phyloP scores from a whole-genome alignment of 768 basidiomycete species.

The Tubosaeta sp. region DNA sequence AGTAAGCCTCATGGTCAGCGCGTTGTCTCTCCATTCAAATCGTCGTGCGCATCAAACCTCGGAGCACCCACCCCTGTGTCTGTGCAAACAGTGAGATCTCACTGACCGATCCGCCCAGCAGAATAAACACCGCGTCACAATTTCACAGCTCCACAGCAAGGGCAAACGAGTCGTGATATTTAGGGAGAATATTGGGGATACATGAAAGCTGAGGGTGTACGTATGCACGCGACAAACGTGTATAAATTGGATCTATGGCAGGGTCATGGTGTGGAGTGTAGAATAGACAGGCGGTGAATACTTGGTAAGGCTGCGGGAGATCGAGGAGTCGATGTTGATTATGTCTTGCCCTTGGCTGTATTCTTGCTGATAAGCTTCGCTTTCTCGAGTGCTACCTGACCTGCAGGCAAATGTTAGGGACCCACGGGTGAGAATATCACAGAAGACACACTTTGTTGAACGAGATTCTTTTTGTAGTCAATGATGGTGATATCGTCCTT shows the following conservation, averaged over 20 bases:
- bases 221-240: slow-evolving; percentile 15
- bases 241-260: slow-evolving; percentile 11
- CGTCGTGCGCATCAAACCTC: slow-evolving; percentile 20
- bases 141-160: slow-evolving; percentile 4
- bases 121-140: slow-evolving; percentile 9
- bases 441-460: slow-evolving; percentile 60
- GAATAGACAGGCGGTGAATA: slow-evolving; percentile 6
- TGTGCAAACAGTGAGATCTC: slow-evolving; percentile 15
- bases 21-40: slow-evolving; percentile 17
- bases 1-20: slow-evolving; percentile 22
- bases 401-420: slow-evolving; percentile 33
- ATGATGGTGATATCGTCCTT: slow-evolving; percentile 87
- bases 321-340: slow-evolving; percentile 13
- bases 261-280: slow-evolving; percentile 6
- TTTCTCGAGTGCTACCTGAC: slow-evolving; percentile 85
- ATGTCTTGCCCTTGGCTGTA: slow-evolving; percentile 65
- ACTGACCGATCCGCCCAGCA: slow-evolving; percentile 11
- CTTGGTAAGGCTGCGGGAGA: not conserved
- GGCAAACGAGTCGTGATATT: slow-evolving; percentile 16
- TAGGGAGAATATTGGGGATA: slow-evolving; percentile 8
- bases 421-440: not conserved
- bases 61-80: slow-evolving; percentile 22
- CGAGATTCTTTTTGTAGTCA: slow-evolving; percentile 87
- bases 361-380: slow-evolving; percentile 91
- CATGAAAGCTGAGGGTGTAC: slow-evolving; percentile 7